These are phyloP conservation scores for Anastatica hierochuntica DNA, from an alignment of 345 rosid genomes.

Conservation along the genomic window DNA sequence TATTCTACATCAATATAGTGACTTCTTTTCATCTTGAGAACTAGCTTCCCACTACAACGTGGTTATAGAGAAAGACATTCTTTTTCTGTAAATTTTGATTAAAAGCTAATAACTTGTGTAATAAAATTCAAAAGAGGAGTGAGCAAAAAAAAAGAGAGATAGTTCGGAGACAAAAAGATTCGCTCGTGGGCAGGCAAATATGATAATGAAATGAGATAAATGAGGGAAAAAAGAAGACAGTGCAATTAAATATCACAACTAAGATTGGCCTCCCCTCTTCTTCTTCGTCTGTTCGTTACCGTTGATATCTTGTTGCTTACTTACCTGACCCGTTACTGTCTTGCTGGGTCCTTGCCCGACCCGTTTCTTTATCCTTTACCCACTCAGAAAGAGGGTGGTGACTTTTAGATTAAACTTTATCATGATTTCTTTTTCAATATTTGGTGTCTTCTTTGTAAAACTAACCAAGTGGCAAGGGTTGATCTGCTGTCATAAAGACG, in stretches of 20 bases:
- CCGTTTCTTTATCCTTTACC: slow-evolving; percentile 14
- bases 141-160: slow-evolving; percentile 13
- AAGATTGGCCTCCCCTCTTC: slow-evolving; percentile 14
- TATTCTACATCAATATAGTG: too few species aligned
- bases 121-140: not conserved
- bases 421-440: slow-evolving; percentile 3
- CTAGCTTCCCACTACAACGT: too few species aligned
- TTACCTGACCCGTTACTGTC: too few species aligned
- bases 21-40: too few species aligned
- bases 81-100: too few species aligned
- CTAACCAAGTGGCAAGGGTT: slow-evolving; percentile 11
- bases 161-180: slow-evolving; percentile 17
- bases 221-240: slow-evolving; percentile 16
- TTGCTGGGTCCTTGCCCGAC: slow-evolving; percentile 23
- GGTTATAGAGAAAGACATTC: too few species aligned
- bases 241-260: slow-evolving; percentile 26
- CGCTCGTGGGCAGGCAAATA: slow-evolving; percentile 19
- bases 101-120: too few species aligned
- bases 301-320: too few species aligned
- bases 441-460: slow-evolving; percentile 2
- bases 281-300: not conserved
- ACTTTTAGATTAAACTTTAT: too few species aligned
- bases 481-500: slow-evolving; percentile 3
- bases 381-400: too few species aligned
- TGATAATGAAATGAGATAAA: slow-evolving; percentile 19